Base-by-base conservation (phyloP, 2,329 filamentous ascomycete species). In the Cladosporium oxysporum region DNA sequence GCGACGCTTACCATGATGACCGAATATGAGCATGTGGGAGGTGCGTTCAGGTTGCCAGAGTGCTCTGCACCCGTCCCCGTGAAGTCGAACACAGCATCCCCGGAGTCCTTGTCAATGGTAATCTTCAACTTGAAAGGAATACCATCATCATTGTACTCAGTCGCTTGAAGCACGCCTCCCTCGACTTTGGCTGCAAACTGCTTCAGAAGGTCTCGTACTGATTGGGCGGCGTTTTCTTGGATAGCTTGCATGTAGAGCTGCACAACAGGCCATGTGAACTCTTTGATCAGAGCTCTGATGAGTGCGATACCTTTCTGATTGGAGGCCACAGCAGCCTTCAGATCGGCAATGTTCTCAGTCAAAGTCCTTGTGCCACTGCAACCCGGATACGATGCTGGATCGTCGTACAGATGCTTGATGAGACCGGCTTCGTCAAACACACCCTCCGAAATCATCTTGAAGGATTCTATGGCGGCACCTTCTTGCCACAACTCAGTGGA, bases 31-130 rank as follows among this genome's bases (percentile, higher is more conserved):
- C 81, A 79, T 7, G 77, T 75, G 26, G 71, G 69, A 1, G 79
- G 79, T 0, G 78, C 77, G 66, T 82, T 81, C 76, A 89, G 89
- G 71, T 93, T 93, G 49, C 83, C 84, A 83, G 75, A 71, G 18
- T 75, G 71, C 77, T 95, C 90, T 0, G 90, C 87, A 0, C 91
- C 91, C 0, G 91, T 94, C 28, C 79, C 79, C 0, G 76, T 76
- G 69, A 81, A 81, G 66, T 81, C 79, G 66, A 81, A 81, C 2
- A 66, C 64, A 0, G 76, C 76, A 21, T 68, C 68, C 1, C 78
- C 79, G 31, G 69, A 71, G 3, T 70, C 70, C 1, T 66, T 41
- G 50, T 77, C 68, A 55, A 80, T 79, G 8, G 67, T 71, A 55
- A 81, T 73, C 31, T 71, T 68, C 26, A 81, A 71, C 6, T 64